These are phyloP conservation scores for Xylariaceae sp. DNA, from an alignment of 2,329 filamentous ascomycete species.

Conservation along the genomic window DNA sequence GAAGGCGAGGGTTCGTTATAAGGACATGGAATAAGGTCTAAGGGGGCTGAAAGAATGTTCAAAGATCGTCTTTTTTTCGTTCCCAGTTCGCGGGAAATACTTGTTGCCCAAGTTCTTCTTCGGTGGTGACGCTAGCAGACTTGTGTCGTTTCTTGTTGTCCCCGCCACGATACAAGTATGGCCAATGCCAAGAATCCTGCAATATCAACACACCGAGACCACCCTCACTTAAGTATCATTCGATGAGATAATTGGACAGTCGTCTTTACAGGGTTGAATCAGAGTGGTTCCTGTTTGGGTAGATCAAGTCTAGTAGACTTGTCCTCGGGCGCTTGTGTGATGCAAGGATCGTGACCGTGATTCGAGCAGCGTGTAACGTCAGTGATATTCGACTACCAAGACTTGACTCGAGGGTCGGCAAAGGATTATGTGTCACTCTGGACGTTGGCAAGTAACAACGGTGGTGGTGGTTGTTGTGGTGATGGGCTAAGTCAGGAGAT, in stretches of 20 bases:
- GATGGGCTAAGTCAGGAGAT: constrained; percentile 26
- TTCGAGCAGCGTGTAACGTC: constrained; percentile 6
- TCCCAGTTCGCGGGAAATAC: constrained; percentile 8
- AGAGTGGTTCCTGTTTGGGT: constrained; percentile 11
- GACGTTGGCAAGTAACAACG: constrained; percentile 23
- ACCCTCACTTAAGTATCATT: constrained; percentile 29
- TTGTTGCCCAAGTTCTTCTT: constrained; percentile 20
- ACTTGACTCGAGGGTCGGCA: constrained; percentile 39
- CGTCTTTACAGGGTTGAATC: constrained; percentile 5
- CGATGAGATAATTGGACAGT: constrained; percentile 16
- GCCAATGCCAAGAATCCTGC: constrained; percentile 27
- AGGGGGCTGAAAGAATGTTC: constrained; percentile 30
- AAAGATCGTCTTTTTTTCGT: constrained; percentile 22
- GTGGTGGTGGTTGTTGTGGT: constrained; percentile 21
- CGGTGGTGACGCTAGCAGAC: constrained; percentile 21
- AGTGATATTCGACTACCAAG: not conserved
- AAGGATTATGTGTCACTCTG: constrained; percentile 50
- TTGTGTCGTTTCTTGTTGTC: constrained; percentile 23
- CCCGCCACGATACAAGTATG: constrained; percentile 23
- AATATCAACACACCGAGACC: constrained; percentile 28
- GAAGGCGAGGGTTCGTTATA: constrained; percentile 40
- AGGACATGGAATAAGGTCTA: constrained; percentile 40
- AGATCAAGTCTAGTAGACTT: constrained; percentile 19
- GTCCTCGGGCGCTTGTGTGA: constrained; percentile 14
- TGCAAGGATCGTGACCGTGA: constrained; percentile 7